These are phyloP conservation scores for Erodium texanum DNA, from an alignment of 441 rosid species.

Conservation along the genomic window DNA sequence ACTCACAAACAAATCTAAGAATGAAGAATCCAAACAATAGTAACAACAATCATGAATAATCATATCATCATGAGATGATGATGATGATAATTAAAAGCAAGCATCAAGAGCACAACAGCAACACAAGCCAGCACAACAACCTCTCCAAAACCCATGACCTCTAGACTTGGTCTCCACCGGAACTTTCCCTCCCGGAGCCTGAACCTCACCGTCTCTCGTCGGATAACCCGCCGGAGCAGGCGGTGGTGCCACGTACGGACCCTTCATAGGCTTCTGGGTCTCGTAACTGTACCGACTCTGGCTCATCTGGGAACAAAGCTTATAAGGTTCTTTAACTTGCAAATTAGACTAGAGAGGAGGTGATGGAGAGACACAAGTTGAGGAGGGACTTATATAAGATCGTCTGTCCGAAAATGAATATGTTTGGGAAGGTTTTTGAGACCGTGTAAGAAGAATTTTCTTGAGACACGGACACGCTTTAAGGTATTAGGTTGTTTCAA, in stretches of 20 bases:
- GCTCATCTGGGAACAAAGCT: no score
- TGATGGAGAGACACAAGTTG: background rate
- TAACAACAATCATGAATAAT: no score
- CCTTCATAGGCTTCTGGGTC: no score
- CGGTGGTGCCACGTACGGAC: background rate
- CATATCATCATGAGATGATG: no score
- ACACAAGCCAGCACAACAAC: background rate
- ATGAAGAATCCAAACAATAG: no score
- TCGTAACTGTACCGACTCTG: no score
- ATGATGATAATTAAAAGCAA: background rate
- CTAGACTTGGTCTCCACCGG: background rate
- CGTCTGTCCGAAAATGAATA: background rate
- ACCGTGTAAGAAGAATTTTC: background rate
- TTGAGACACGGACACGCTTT: no score
- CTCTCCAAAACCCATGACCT: conserved; percentile 4
- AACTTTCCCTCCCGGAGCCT: background rate
- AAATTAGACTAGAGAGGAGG: no score
- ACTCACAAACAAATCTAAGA: no score
- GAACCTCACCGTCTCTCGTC: background rate
- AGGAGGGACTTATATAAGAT: background rate
- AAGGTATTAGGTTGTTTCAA: background rate
- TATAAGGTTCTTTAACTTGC: no score
- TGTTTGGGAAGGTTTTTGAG: background rate
- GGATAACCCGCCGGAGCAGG: background rate
- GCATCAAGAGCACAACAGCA: conserved; percentile 2